Evolutionary conservation across 805 yeast genomes (phyloP).

Genomic region (Metschnikowia orientalis): DNA sequence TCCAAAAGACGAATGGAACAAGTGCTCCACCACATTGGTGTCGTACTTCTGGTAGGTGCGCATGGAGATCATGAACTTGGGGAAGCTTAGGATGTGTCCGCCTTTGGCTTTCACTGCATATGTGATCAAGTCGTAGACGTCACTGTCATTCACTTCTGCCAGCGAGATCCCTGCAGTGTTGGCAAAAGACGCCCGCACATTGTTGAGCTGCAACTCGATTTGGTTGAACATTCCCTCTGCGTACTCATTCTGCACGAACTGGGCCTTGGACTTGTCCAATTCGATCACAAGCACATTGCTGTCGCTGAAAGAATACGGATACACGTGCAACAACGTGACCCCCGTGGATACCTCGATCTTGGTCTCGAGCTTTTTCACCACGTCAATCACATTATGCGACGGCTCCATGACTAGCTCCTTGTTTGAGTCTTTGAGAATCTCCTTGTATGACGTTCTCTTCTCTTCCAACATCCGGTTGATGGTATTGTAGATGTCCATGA

Average conservation of each 20-base stretch:
- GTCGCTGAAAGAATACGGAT: conserved; percentile 80
- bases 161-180: conserved; percentile 50
- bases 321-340: conserved; percentile 56
- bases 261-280: conserved; percentile 51
- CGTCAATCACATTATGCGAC: conserved; percentile 19
- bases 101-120: conserved; percentile 62
- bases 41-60: conserved; percentile 58
- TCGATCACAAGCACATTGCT: conserved; percentile 65
- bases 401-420: conserved; percentile 9
- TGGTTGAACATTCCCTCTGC: conserved; percentile 48
- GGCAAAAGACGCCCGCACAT: conserved; percentile 66
- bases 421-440: conserved; percentile 63
- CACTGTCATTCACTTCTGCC: conserved; percentile 41
- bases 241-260: conserved; percentile 47
- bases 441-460: conserved; percentile 65
- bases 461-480: conserved; percentile 70
- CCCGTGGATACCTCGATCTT: conserved; percentile 61
- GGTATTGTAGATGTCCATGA: conserved; percentile 72
- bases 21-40: conserved; percentile 56
- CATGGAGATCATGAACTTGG: conserved; percentile 73
- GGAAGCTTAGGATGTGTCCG: conserved; percentile 76
- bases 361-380: conserved; percentile 52
- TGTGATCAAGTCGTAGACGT: conserved; percentile 52
- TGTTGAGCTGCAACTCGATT: conserved; percentile 56
- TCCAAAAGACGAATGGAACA: conserved; percentile 70